phyloP scores from a whole-genome alignment of 192 early-diverging fungal species.

The Podila horticola region DNA sequence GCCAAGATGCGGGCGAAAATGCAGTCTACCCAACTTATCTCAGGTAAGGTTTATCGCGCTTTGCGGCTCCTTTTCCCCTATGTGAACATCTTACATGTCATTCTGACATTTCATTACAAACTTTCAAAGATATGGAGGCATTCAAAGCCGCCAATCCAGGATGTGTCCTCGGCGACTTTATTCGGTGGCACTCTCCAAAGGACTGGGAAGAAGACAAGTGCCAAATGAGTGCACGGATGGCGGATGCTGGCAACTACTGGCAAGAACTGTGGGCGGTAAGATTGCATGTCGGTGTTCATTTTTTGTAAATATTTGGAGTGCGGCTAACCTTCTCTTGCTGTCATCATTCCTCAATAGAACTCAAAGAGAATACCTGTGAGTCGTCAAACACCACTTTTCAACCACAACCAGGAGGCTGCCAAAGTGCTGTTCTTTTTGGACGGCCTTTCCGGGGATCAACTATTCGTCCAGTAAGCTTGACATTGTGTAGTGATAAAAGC shows the following conservation, averaged over 20 bases:
- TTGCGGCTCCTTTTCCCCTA: background rate
- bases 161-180: slow-evolving; percentile 83
- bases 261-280: slow-evolving; percentile 82
- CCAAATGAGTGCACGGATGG: slow-evolving; percentile 81
- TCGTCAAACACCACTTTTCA: slow-evolving; percentile 84
- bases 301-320: background rate
- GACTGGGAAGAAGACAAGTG: slow-evolving; percentile 71
- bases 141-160: slow-evolving; percentile 95
- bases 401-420: slow-evolving; percentile 76
- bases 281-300: background rate
- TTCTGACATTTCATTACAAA: background rate
- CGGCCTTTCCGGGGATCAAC: background rate
- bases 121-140: slow-evolving; percentile 79
- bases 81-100: background rate
- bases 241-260: slow-evolving; percentile 85
- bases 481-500: background rate
- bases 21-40: slow-evolving; percentile 79
- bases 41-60: slow-evolving; percentile 50
- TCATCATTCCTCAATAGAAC: slow-evolving; percentile 29
- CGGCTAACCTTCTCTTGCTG: background rate
- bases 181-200: slow-evolving; percentile 94
- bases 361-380: slow-evolving; percentile 68
- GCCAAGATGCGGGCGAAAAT: slow-evolving; percentile 78
- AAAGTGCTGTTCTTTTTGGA: slow-evolving; percentile 68
- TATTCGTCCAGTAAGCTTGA: slow-evolving; percentile 45